Evolutionary conservation across 1,139 yeast genomes (phyloP).

Genomic region (Arxiozyma slooffiae): DNA sequence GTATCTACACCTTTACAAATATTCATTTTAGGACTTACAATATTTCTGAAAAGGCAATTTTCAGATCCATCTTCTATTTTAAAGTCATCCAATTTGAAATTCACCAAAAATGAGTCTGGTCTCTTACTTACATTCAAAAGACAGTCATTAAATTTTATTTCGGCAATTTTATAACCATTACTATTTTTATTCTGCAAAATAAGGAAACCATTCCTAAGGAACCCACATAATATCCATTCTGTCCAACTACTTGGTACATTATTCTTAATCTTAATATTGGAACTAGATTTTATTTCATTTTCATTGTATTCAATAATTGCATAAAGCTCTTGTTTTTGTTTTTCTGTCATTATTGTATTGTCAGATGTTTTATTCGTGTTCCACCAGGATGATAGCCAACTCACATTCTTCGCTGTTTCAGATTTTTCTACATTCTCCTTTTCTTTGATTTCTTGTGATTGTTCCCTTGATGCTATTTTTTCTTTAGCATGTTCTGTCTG

Average conservation of each 20-base stretch:
- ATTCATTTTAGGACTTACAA: conserved; percentile 67
- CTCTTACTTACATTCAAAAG: conserved; percentile 64
- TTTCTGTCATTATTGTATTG: conserved; percentile 40
- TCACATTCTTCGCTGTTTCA: background rate
- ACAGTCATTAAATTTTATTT: conserved; percentile 75
- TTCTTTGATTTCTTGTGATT: conserved; percentile 11
- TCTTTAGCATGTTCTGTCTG: conserved; percentile 43
- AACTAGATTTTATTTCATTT: conserved; percentile 35
- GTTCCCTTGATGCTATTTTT: conserved; percentile 7
- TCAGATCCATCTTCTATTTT: conserved; percentile 82
- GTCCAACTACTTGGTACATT: conserved; percentile 70
- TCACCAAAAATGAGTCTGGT: conserved; percentile 65
- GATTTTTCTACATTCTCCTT: background rate
- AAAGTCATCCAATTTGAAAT: conserved; percentile 69
- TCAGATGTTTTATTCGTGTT: conserved; percentile 23
- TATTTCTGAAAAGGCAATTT: conserved; percentile 63
- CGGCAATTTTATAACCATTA: conserved; percentile 49
- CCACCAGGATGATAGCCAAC: conserved; percentile 59
- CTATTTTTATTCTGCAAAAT: conserved; percentile 38
- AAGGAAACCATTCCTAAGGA: conserved; percentile 69
- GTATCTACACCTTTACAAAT: background rate
- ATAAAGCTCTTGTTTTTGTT: conserved; percentile 72
- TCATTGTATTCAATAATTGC: conserved; percentile 93
- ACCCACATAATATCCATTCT: conserved; percentile 54
- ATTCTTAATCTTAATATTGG: conserved; percentile 31